Conservation (phyloP, 2,329 filamentous ascomycete species). For the Aspergillus ochraceus region DNA sequence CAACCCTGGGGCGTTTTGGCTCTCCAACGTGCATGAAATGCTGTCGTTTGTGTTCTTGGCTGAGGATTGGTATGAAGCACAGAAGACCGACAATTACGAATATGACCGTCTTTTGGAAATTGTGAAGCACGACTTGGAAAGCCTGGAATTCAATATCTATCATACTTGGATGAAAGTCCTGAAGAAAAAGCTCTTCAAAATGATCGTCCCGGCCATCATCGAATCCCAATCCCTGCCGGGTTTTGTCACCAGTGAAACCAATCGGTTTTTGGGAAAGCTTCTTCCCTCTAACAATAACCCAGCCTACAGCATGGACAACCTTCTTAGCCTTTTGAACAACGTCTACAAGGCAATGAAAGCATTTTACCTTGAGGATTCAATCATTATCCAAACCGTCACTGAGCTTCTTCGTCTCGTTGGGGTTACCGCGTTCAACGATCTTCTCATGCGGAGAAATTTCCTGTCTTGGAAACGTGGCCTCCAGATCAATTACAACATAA, state of each 20-base stretch:
- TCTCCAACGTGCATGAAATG: constrained; percentile 99
- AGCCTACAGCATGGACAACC: constrained; percentile 99
- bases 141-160: constrained; percentile 99
- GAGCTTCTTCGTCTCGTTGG: constrained; percentile 91
- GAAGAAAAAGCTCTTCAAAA: constrained; percentile 99
- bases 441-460: constrained; percentile 97
- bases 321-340: constrained; percentile 91
- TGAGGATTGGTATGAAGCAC: constrained; percentile 98
- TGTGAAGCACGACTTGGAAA: constrained; percentile 98
- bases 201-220: constrained; percentile 99
- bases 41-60: constrained; percentile 98
- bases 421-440: constrained; percentile 96
- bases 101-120: constrained; percentile 97
- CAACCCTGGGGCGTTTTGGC: constrained; percentile 97
- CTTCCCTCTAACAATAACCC: constrained; percentile 85
- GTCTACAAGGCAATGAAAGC: constrained; percentile 99
- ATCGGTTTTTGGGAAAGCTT: constrained; percentile 95
- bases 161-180: constrained; percentile 99
- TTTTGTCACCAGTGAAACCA: constrained; percentile 98
- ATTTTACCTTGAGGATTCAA: constrained; percentile 93
- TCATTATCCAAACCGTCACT: constrained; percentile 92
- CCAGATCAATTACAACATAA: constrained; percentile 99
- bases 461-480: constrained; percentile 98
- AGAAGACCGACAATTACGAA: constrained; percentile 99
- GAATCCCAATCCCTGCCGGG: constrained; percentile 97